Base-by-base conservation (phyloP, 208 protist genomes). In the Trypanosoma cruzi region DNA sequence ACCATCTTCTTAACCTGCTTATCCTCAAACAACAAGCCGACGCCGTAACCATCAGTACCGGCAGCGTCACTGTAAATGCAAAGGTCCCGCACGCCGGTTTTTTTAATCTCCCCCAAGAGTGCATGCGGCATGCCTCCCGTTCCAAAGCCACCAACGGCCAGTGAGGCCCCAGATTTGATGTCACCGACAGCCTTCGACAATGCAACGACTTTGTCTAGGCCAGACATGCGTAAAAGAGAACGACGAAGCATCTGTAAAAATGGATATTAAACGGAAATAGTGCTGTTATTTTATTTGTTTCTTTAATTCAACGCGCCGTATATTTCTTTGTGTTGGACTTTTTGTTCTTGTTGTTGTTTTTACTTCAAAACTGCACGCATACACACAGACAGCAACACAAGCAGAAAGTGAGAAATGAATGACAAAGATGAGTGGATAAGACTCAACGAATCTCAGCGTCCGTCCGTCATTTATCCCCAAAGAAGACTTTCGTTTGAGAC, bases 61-160 rank as follows among this genome's bases (percentile, higher is more conserved):
- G 88, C 89, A 67, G 98, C 98, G 84, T 99, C 98, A 61, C 82
- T 94, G 73, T 98, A 98, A 57, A 96, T 84, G 32, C 88, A 98
- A 14, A 99, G 79, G 53, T 98, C 81, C 60, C 97, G 96, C 4
- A 89, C 82, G 48, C 91, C 96, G 7, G 52, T 75, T 52, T 92
- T 87, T 57, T 87, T 72, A 49, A 99, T 68, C 40, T 94, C 97
- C 66, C 77, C 42, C 61, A 99, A 92, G 13, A 99, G 60, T 10
- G 93, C 91, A 63, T 98, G 81, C 18, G 98, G 97, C 46, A 98
- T 98, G 64, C 98, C 98, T 46, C 82, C 95, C 31, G 98, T 86
- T 37, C 98, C 98, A 86, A 99, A 99, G 52, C 98, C 98, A 65
- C 98, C 96, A 46, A 98, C 85, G 6, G 97, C 85, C n/a, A 95